Percentiles rank a stretch among this genome's conserved stretches.
Evolutionary conservation across 768 basidiomycete genomes (phyloP).

Genomic region (Mycena pura): DNA sequence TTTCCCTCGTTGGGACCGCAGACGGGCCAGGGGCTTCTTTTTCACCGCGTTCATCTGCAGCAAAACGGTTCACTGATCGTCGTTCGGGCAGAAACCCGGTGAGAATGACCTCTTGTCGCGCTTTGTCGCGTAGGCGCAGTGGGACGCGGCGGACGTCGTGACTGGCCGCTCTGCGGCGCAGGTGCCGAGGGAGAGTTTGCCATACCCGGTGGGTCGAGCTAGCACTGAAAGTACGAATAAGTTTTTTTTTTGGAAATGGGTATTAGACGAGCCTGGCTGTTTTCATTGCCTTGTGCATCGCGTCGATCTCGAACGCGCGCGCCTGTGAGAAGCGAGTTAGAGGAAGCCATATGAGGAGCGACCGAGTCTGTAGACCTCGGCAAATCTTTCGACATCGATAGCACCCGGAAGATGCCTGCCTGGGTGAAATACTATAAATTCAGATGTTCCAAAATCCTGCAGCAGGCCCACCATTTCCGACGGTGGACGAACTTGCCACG

Average conservation of each 20-base stretch:
- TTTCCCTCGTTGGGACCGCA: constrained; percentile 70
- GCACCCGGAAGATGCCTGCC: constrained; percentile 65
- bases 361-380: constrained; percentile 58
- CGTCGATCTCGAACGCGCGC: constrained; percentile 86
- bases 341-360: not conserved
- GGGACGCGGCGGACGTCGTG: constrained; percentile 95
- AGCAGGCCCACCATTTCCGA: constrained; percentile 47
- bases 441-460: not conserved
- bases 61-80: not conserved
- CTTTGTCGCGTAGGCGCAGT: constrained; percentile 79
- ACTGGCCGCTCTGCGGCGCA: constrained; percentile 91
- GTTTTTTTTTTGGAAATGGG: not conserved
- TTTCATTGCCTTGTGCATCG: constrained; percentile 90
- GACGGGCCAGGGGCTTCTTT: constrained; percentile 46
- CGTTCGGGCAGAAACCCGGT: not conserved
- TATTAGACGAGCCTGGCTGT: constrained; percentile 60
- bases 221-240: constrained; percentile 48
- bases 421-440: not conserved
- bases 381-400: constrained; percentile 89
- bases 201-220: constrained; percentile 83
- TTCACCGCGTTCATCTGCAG: constrained; percentile 56
- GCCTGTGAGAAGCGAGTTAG: constrained; percentile 54
- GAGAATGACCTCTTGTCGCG: constrained; percentile 76
- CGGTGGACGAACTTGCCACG: constrained; percentile 49
- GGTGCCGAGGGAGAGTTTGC: constrained; percentile 91